Evolutionary conservation across 768 basidiomycete genomes (phyloP), one percentile per base, ranked within the genome.

Genomic region (Mycena capillaripes): DNA sequence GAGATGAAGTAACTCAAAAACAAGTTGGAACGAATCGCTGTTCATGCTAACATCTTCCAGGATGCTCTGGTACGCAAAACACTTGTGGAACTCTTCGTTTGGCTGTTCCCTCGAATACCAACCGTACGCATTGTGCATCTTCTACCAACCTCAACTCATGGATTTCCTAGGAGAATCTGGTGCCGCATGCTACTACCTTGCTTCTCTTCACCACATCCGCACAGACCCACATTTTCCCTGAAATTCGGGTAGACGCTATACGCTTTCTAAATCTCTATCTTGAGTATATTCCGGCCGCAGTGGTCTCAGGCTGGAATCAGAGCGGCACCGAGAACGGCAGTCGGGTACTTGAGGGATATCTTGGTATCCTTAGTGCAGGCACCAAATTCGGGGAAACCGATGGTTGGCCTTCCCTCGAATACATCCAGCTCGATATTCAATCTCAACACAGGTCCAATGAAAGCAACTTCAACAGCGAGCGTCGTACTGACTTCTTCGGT

Each of bases 201-300:
- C 85, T 98, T 27, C 89, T 99, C 19, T 97, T 97, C 79, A 91
- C 91, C 0, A 92, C 95, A 8, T 97, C 97, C 12, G 95, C 96
- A 0, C 93, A 97, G 80, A 97, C 95, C 0, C 94, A 97, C 76
- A 97, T 99, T 56, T 98, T 97, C 80, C 97, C 97, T 25, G 96
- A 97, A 80, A 96, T 98, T 70, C 89, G 96, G 19, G 88, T 98
- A 44, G 97, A 98, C 78, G 95, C 96, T 4, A 86, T 97, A 64
- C 91, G 92, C 16, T 90, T 96, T 75, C 81, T 98, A 50, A 89
- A 94, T 76, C 79, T 97, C 27, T 86, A 96, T 46, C 86, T 98
- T 4, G 90, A 92, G 42, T 77, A 85, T 69, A 89, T 93, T 5
- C 96, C 97, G 12, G 85, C 86, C 48, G 82, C 86, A 10, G 90